Evolutionary conservation across 768 basidiomycete species (phyloP).

Genomic region (Xanthoconium stramineum): DNA sequence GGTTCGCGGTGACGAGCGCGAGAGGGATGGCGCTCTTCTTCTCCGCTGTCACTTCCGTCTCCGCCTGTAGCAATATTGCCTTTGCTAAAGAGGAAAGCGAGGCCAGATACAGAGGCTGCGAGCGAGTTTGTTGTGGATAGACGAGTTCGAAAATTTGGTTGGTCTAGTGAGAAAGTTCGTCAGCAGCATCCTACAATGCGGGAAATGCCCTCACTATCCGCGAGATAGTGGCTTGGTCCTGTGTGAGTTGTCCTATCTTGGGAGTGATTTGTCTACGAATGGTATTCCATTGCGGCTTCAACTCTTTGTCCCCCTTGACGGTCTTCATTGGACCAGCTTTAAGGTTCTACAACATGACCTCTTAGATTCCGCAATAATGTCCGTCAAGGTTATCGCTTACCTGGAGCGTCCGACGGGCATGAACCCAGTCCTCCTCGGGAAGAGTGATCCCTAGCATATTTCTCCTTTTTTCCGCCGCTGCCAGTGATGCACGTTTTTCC

Average conservation of each 20-base stretch:
- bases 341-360: slow-evolving; percentile 41
- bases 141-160: slow-evolving; percentile 43
- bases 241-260: slow-evolving; percentile 84
- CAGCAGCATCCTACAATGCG: slow-evolving; percentile 10
- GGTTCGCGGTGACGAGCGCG: slow-evolving; percentile 62
- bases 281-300: slow-evolving; percentile 62
- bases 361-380: slow-evolving; percentile 23
- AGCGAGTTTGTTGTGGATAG: slow-evolving; percentile 27
- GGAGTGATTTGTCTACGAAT: slow-evolving; percentile 78
- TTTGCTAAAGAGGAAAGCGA: slow-evolving; percentile 88
- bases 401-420: slow-evolving; percentile 50
- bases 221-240: slow-evolving; percentile 56
- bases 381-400: slow-evolving; percentile 35
- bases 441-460: slow-evolving; percentile 49
- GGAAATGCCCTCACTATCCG: slow-evolving; percentile 53
- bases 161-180: slow-evolving; percentile 29
- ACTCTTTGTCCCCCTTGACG: slow-evolving; percentile 55
- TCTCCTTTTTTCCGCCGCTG: slow-evolving; percentile 38
- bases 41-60: slow-evolving; percentile 90
- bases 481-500: slow-evolving; percentile 35
- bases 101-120: slow-evolving; percentile 59
- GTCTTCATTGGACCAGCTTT: slow-evolving; percentile 62
- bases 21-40: slow-evolving; percentile 82
- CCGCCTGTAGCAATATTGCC: slow-evolving; percentile 84
- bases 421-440: slow-evolving; percentile 62